Percentiles rank a stretch among this genome's conserved stretches.
These are phyloP conservation scores for Psidium guajava DNA, from an alignment of 345 rosid species.

Conservation along the genomic window DNA sequence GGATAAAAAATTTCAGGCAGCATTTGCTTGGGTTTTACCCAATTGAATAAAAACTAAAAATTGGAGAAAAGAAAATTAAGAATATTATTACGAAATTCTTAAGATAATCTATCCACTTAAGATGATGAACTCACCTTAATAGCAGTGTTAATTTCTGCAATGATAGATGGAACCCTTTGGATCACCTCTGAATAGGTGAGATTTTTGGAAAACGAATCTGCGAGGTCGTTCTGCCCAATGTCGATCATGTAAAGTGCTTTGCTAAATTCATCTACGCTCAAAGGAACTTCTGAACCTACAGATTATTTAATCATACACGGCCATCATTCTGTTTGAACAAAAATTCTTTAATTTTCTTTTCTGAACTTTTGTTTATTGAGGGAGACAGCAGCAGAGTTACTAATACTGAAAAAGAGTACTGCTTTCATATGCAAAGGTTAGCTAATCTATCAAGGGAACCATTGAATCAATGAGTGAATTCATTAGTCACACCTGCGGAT, in stretches of 20 bases:
- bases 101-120: background rate
- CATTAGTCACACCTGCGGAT: constrained; percentile 15
- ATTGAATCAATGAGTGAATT: background rate
- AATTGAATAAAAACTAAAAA: background rate
- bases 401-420: background rate
- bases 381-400: background rate
- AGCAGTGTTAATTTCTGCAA: constrained; percentile 48
- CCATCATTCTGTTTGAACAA: background rate
- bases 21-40: background rate
- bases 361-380: background rate
- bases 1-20: background rate
- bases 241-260: constrained; percentile 77
- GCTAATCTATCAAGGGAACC: background rate
- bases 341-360: background rate
- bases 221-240: constrained; percentile 79
- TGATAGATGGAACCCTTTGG: constrained; percentile 38
- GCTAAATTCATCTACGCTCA: constrained; percentile 38
- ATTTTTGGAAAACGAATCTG: constrained; percentile 57
- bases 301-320: background rate
- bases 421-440: background rate
- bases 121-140: constrained; percentile 30
- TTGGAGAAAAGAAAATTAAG: background rate
- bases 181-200: constrained; percentile 34
- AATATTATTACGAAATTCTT: background rate
- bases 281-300: constrained; percentile 27